A percentile compares a stretch with the other conserved stretches of the same genome.
These are phyloP conservation scores for Ogataea ganodermae DNA, from an alignment of 805 yeast species.

Conservation along the genomic window DNA sequence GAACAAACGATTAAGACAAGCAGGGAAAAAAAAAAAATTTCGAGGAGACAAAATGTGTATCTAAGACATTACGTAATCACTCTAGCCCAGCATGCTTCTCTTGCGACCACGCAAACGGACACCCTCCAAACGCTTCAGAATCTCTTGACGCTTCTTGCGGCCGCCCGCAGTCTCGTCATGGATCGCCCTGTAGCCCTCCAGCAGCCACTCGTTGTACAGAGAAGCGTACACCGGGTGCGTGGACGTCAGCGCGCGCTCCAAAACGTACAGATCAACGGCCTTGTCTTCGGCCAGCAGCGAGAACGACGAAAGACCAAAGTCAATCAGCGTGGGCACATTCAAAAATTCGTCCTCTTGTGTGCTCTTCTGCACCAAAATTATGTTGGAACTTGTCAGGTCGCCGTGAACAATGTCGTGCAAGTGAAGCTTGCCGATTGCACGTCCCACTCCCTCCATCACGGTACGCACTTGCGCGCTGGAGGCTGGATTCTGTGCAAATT, in stretches of 20 bases:
- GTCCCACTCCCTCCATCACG: constrained; percentile 60
- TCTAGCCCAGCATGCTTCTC: constrained; percentile 83
- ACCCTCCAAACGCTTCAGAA: constrained; percentile 67
- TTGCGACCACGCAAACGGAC: constrained; percentile 93
- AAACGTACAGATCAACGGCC: constrained; percentile 94
- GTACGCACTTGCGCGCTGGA: constrained; percentile 40
- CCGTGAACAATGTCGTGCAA: constrained; percentile 84
- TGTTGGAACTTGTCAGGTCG: constrained; percentile 88
- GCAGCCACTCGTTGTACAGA: constrained; percentile 64
- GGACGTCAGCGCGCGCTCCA: constrained; percentile 87
- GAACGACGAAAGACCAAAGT: constrained; percentile 85
- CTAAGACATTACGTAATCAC: background rate
- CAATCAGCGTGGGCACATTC: constrained; percentile 69
- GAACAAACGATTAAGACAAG: background rate
- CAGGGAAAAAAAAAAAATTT: too few species aligned
- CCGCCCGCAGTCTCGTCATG: constrained; percentile 36
- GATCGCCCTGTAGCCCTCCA: constrained; percentile 62
- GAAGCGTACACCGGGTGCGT: constrained; percentile 82
- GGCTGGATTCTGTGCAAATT: constrained; percentile 22
- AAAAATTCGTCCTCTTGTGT: constrained; percentile 28
- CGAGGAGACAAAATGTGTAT: too few species aligned
- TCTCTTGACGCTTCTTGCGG: constrained; percentile 49
- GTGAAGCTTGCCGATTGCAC: constrained; percentile 70
- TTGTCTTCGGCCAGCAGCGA: constrained; percentile 82
- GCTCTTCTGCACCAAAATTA: constrained; percentile 46